phyloP scores from a whole-genome alignment of 345 rosid genomes.

The Eucalyptus guilfoylei region DNA sequence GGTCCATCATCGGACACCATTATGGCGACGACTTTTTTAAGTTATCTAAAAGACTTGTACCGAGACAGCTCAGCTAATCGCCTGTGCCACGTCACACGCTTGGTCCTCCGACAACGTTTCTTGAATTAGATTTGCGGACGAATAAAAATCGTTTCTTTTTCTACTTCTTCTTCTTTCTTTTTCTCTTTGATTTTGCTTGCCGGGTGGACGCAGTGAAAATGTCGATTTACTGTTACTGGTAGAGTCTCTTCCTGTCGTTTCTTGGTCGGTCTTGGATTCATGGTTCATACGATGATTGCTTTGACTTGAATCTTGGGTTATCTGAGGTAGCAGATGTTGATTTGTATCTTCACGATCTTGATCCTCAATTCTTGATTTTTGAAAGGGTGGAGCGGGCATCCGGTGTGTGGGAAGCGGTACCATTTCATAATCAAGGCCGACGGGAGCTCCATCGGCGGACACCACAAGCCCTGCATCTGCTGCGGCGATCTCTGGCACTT shows the following conservation, averaged over 20 bases:
- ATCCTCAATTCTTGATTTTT: background rate
- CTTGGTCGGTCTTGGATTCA: background rate
- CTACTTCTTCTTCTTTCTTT: background rate
- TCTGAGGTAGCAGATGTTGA: background rate
- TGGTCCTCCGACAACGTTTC: background rate
- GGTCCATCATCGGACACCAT: background rate
- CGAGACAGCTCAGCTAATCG: background rate
- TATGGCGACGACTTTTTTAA: background rate
- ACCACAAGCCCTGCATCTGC: constrained; percentile 39
- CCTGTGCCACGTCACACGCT: background rate
- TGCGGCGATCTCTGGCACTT: constrained; percentile 38
- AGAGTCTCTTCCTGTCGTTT: background rate
- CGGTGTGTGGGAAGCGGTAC: constrained; percentile 56
- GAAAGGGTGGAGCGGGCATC: constrained; percentile 66
- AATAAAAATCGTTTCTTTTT: background rate
- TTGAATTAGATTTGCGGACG: background rate
- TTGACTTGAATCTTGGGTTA: background rate
- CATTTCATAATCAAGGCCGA: constrained; percentile 58
- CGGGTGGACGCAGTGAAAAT: background rate
- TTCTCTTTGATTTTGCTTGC: background rate
- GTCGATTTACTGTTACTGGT: background rate
- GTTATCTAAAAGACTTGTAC: background rate
- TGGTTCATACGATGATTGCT: background rate
- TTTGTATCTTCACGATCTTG: background rate
- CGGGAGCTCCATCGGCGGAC: constrained; percentile 44